Percentiles rank a stretch among this genome's conserved stretches.
Evolutionary conservation across 1,139 yeast genomes (phyloP).

Genomic region (Kodamaea fungicola): DNA sequence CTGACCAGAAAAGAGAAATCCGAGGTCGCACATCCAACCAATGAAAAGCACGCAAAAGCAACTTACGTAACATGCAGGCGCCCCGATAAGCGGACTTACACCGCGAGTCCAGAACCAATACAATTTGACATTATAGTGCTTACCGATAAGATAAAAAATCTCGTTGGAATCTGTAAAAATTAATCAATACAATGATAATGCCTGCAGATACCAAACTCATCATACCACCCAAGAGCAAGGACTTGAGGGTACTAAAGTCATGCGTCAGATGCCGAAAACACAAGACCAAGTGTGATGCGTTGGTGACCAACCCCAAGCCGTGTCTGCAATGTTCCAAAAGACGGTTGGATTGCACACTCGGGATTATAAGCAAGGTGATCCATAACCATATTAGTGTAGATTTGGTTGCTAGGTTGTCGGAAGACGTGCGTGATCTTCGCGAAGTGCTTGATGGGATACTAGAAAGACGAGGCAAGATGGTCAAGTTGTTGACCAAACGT

Average conservation of each 20-base stretch:
- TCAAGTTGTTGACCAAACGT: slow-evolving; percentile 21
- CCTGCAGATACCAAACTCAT: slow-evolving; percentile 13
- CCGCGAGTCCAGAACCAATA: background rate
- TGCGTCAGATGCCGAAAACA: slow-evolving; percentile 64
- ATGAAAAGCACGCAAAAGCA: background rate
- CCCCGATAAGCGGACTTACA: slow-evolving; percentile 14
- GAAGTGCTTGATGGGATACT: slow-evolving; percentile 24
- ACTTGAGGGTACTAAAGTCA: slow-evolving; percentile 40
- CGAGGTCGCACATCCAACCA: slow-evolving; percentile 1
- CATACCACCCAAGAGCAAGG: slow-evolving; percentile 12
- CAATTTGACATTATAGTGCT: background rate
- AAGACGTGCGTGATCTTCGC: slow-evolving; percentile 28
- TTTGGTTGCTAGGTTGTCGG: slow-evolving; percentile 27
- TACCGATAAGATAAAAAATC: background rate
- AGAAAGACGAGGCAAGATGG: slow-evolving; percentile 10
- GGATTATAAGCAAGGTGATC: slow-evolving; percentile 26
- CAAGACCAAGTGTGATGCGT: slow-evolving; percentile 63
- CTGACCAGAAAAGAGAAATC: background rate
- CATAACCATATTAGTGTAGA: slow-evolving; percentile 17
- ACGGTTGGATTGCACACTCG: slow-evolving; percentile 51
- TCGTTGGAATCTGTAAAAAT: background rate
- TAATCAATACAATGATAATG: background rate
- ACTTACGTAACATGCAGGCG: background rate
- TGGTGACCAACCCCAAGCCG: slow-evolving; percentile 47
- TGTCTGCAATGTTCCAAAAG: slow-evolving; percentile 57